Base-by-base conservation (phyloP, 1,284 basidiomycete genomes). In the Lentinus polychrous region DNA sequence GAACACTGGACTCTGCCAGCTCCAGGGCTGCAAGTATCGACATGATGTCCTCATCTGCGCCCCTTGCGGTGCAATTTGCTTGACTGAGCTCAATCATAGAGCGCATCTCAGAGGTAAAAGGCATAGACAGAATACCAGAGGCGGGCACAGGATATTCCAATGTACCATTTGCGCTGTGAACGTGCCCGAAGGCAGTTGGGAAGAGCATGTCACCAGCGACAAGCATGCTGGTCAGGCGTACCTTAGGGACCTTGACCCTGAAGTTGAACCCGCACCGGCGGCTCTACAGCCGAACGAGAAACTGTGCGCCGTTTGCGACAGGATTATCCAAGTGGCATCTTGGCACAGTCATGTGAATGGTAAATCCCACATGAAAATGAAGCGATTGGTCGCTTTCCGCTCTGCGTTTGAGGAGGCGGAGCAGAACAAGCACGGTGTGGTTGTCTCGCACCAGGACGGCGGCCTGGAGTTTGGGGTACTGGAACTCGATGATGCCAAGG, bases 301-400 rank as follows among this genome's bases (percentile, higher is more conserved):
- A 79, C 3, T 81, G 79, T 2, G 77, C 81, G 0, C 74, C 76
- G 0, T 72, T 83, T 34, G 68, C 72, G 2, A 44, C n/a, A 22
- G 33, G 43, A 48, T 18, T 14, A 41, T 33, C 8, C 22, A 8
- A 27, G 35, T 12, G 31, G 39, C 10, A 3, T 5, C 18, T 12
- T 49, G 47, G 47, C 20, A 6, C 8, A 22, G 15, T 5, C 55
- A 56, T 37, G 22, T 53, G 1, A 24, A 43, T n/a, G 47, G 50
- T 11, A 34, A 12, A 18, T 42, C 43, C 3, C 55, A 56, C 34
- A 45, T 35, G 2, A 49, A 45, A 27, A 32, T 41, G 12, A 18
- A 42, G 23, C 17, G 37, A 2, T 52, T 54, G 35, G 50, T 54
- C 2, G 50, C 52, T 7, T 57, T 56, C 44, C 54, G 52, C 23